Conservation (phyloP, 371 early-diverging fungal genomes). For the Thermomucor indicae-seudaticae region DNA sequence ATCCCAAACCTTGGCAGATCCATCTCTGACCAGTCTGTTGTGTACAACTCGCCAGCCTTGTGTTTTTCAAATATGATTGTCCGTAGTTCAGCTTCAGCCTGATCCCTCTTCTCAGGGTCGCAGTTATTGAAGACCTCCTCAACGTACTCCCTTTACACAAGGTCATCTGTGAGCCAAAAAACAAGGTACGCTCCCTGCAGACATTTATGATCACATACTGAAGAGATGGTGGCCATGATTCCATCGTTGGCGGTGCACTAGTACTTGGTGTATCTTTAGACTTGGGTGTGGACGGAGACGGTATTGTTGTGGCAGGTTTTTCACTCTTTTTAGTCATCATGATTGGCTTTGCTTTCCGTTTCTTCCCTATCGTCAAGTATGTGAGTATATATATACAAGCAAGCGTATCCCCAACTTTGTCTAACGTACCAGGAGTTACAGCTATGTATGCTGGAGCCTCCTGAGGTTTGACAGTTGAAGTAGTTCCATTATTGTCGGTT, state of each 20-base stretch:
- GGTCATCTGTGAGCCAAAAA: not conserved
- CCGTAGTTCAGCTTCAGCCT: slow-evolving; percentile 52
- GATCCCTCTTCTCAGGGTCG: slow-evolving; percentile 43
- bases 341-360: slow-evolving; percentile 5
- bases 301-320: not conserved
- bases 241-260: slow-evolving; percentile 10
- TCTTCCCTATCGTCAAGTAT: slow-evolving; percentile 1
- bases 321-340: slow-evolving; percentile 7
- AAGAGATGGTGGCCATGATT: slow-evolving; percentile 40
- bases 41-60: slow-evolving; percentile 44
- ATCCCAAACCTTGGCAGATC: slow-evolving; percentile 40
- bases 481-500: not conserved
- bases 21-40: slow-evolving; percentile 66
- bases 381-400: not conserved
- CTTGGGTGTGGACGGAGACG: not conserved
- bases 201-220: slow-evolving; percentile 18
- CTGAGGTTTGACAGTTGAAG: not conserved
- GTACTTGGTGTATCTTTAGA: not conserved
- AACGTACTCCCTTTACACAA: slow-evolving; percentile 51
- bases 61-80: slow-evolving; percentile 52
- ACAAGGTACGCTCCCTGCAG: not conserved
- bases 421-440: not conserved
- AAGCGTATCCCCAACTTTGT: not conserved
- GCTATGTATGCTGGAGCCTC: not conserved
- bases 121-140: slow-evolving; percentile 54